These are phyloP conservation scores for Vitis hybrid DNA, from an alignment of 177 flowering plant genomes.

Conservation along the genomic window DNA sequence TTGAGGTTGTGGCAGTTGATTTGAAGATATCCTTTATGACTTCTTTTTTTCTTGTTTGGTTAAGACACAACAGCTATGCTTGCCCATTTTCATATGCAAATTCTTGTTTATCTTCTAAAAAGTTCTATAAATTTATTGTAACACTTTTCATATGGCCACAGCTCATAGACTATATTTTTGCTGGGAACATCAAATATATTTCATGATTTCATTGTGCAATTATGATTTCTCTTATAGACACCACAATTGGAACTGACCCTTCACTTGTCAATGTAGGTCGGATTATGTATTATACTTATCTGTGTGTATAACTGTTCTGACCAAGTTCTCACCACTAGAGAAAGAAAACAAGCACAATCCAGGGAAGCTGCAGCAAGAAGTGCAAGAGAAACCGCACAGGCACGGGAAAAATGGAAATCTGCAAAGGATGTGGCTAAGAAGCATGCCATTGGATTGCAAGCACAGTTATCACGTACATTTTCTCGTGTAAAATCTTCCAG, in stretches of 20 bases:
- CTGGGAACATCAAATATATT: not conserved
- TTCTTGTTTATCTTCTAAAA: too few relatives aligned
- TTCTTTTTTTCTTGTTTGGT: too few relatives aligned
- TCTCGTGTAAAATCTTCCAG: conserved; percentile 59
- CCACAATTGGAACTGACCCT: conserved; percentile 4
- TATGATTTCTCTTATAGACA: not conserved
- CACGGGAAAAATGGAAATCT: conserved; percentile 87
- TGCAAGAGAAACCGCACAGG: conserved; percentile 79
- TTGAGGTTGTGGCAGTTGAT: too few relatives aligned
- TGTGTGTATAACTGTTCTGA: conserved; percentile 87
- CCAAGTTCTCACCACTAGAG: conserved; percentile 82
- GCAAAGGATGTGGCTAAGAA: conserved; percentile 79
- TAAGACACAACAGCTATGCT: too few relatives aligned
- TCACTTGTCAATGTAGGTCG: conserved; percentile 49
- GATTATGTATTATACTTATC: conserved; percentile 58
- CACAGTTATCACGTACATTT: conserved; percentile 73
- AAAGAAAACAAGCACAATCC: conserved; percentile 73
- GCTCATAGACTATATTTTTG: not conserved
- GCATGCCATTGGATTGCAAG: conserved; percentile 63
- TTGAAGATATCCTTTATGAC: too few relatives aligned
- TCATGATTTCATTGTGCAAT: not conserved
- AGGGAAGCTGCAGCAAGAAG: conserved; percentile 89
- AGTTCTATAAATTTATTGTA: too few relatives aligned
- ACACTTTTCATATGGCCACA: not conserved
- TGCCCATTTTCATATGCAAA: too few relatives aligned